Percentiles rank a stretch among this genome's conserved stretches.
Conservation (phyloP, 345 rosid species). For the Theobroma cacao region DNA sequence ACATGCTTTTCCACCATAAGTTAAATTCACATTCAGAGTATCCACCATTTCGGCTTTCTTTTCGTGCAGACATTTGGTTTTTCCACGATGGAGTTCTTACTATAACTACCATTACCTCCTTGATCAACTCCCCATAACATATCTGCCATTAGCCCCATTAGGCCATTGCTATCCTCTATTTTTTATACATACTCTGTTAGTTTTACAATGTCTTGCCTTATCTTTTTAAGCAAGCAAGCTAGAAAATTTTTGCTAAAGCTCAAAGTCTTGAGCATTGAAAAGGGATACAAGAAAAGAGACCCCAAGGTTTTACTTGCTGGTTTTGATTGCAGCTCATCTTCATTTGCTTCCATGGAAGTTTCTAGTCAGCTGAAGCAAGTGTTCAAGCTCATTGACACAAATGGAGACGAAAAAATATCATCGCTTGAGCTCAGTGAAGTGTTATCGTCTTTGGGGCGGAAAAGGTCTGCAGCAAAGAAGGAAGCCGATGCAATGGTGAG, state of each 20-base stretch:
- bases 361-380: conserved; percentile 36
- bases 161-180: background rate
- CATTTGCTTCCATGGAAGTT: conserved; percentile 29
- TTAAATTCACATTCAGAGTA: background rate
- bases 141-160: background rate
- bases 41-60: background rate
- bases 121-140: background rate
- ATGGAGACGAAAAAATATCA: conserved; percentile 48
- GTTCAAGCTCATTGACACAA: conserved; percentile 37
- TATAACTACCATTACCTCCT: background rate
- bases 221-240: background rate
- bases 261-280: background rate
- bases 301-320: background rate
- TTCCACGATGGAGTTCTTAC: background rate
- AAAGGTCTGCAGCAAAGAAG: conserved; percentile 18
- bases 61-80: background rate
- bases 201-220: background rate
- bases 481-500: conserved; percentile 40
- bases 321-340: conserved; percentile 10
- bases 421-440: conserved; percentile 35
- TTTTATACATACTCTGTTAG: background rate
- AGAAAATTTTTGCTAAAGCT: background rate
- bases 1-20: background rate
- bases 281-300: background rate
- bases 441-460: conserved; percentile 28